Conservation (phyloP, 768 basidiomycete species). For the Albatrellus ellisii region DNA sequence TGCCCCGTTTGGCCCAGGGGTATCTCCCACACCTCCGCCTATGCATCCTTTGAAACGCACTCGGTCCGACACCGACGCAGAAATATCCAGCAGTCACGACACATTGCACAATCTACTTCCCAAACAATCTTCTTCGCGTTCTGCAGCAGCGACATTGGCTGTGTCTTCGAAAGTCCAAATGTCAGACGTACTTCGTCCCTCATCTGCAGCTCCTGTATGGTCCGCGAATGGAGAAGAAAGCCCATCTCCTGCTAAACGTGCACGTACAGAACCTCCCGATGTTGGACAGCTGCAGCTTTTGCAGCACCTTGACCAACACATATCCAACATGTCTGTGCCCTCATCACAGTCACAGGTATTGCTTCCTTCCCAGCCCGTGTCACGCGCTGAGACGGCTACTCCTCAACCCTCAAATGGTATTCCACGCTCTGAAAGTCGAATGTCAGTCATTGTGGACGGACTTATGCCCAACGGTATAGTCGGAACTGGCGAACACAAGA, state of each 20-base stretch:
- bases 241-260: constrained; percentile 61
- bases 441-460: constrained; percentile 25
- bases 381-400: constrained; percentile 16
- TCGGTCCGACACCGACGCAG: constrained; percentile 55
- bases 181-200: constrained; percentile 34
- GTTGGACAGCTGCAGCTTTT: constrained; percentile 7
- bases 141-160: constrained; percentile 18
- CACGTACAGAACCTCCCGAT: constrained; percentile 37
- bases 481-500: constrained; percentile 31
- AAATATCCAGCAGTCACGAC: constrained; percentile 15
- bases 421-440: constrained; percentile 20
- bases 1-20: constrained; percentile 20
- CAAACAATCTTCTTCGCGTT: constrained; percentile 8
- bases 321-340: constrained; percentile 18
- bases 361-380: constrained; percentile 13
- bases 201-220: constrained; percentile 29
- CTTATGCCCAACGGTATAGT: constrained; percentile 21
- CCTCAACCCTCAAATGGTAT: constrained; percentile 10
- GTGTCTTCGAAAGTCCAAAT: constrained; percentile 31
- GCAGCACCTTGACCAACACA: not conserved
- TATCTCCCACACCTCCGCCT: constrained; percentile 24
- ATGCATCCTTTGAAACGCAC: constrained; percentile 40
- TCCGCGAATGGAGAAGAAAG: constrained; percentile 43
- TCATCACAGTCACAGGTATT: constrained; percentile 19
- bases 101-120: constrained; percentile 12